These are phyloP conservation scores for Lactarius tabidus DNA, from an alignment of 768 basidiomycete species.

Conservation along the genomic window DNA sequence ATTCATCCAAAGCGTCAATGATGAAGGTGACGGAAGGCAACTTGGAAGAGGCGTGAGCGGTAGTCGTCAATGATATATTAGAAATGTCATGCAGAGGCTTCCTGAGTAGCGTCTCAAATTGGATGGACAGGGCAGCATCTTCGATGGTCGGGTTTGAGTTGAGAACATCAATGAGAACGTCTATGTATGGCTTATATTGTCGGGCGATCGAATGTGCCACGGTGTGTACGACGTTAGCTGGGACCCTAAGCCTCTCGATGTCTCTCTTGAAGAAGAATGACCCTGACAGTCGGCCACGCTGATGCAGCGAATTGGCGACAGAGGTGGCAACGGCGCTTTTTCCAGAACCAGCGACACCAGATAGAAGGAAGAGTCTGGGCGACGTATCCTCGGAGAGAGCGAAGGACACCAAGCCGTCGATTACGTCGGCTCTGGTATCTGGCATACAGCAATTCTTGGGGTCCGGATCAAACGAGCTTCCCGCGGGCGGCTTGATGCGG, in stretches of 20 bases:
- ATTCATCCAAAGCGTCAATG: not conserved
- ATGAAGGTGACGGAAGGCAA: not conserved
- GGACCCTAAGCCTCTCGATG: not conserved
- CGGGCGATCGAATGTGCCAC: not conserved
- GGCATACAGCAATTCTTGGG: not conserved
- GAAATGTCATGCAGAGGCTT: not conserved
- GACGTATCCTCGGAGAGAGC: not conserved
- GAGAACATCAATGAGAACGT: not conserved
- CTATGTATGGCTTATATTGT: not conserved
- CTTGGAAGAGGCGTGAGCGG: not conserved
- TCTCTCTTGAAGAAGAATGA: not conserved
- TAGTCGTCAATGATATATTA: not conserved
- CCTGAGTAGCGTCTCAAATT: not conserved
- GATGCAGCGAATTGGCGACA: not conserved
- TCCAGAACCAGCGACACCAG: not conserved
- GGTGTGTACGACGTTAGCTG: not conserved
- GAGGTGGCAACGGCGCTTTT: not conserved
- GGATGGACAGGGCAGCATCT: not conserved
- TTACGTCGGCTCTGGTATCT: not conserved
- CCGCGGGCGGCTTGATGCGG: not conserved
- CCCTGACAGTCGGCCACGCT: not conserved
- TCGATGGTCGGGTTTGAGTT: not conserved
- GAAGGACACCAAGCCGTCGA: not conserved
- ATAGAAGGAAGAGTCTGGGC: not conserved
- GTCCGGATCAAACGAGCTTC: not conserved